A percentile compares a stretch with the other conserved stretches of the same genome.
Evolutionary conservation across 495 filamentous ascomycete genomes (phyloP).

Genomic region (Cercophora newfieldiana): DNA sequence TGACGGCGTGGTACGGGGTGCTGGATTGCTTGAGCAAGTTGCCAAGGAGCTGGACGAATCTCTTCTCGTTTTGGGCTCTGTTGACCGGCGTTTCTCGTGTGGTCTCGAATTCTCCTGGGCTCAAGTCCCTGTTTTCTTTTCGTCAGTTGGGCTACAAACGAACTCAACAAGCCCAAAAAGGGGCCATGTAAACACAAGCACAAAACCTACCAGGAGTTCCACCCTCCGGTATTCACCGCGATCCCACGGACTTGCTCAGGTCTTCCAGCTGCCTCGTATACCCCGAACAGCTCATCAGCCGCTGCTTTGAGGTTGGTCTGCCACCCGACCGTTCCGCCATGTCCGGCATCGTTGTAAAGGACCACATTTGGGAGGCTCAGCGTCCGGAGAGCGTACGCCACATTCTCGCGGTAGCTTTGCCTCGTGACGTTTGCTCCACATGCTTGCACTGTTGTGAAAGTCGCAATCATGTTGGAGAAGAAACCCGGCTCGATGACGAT

Average conservation of each 20-base stretch:
- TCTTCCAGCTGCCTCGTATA: constrained; percentile 56
- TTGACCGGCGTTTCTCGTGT: constrained; percentile 34
- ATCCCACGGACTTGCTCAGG: constrained; percentile 63
- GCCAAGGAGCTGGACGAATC: constrained; percentile 58
- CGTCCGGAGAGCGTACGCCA: constrained; percentile 58
- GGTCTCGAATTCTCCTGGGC: constrained; percentile 57
- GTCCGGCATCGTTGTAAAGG: constrained; percentile 69
- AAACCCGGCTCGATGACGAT: constrained; percentile 61
- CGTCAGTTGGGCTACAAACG: not conserved
- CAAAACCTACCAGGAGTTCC: constrained; percentile 48
- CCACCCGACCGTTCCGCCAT: constrained; percentile 68
- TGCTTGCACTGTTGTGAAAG: constrained; percentile 52
- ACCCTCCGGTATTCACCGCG: constrained; percentile 66
- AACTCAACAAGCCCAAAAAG: not conserved
- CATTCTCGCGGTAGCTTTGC: constrained; percentile 57
- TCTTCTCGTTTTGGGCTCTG: constrained; percentile 56
- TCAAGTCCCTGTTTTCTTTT: constrained; percentile 16
- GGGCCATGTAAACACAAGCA: constrained; percentile 7
- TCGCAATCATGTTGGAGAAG: constrained; percentile 56
- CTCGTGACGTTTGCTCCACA: not conserved
- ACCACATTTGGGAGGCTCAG: constrained; percentile 64
- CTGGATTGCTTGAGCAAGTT: constrained; percentile 52
- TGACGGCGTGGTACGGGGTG: constrained; percentile 57
- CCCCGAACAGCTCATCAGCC: constrained; percentile 56
- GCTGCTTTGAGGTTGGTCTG: constrained; percentile 62